Base-by-base conservation (phyloP, 352 stramenopile genomes). In the Salisapilia sapeloensis region DNA sequence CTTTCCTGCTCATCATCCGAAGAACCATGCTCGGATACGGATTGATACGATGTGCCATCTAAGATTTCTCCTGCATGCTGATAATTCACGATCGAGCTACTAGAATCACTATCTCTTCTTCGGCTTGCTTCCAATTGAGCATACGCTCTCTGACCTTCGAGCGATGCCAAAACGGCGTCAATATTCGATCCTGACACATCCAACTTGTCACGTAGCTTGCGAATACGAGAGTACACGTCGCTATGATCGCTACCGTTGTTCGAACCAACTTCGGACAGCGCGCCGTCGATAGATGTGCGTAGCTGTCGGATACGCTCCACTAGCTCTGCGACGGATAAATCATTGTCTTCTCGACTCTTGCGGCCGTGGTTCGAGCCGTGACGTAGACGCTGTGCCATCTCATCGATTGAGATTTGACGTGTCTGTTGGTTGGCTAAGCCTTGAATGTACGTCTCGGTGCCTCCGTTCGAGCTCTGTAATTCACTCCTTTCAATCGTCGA, bases 181-280 rank as follows among this genome's bases (percentile, higher is more conserved):
- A 75, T 58, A 12, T 75, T 57, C 1, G 42, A 50, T 35, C 57
- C 46, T 11, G 60, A 67, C 9, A 57, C 31, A 41, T 71, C 60
- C 13, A 75, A 33, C 7, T 51, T 63, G 23, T 67, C 54, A 19
- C 57, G 51, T 24, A 75, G 62, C 44, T 60, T 51, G 29, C 60
- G 44, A 29, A 75, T 67, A 6, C 46, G 53, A 7, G 69, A 56
- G 31, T 69, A 66, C 20, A 66, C 53, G 16, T 60, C 53, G 21
- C 37, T 40, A n/a, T 19, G 25, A 9, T 41, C 47, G 8, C 40
- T 54, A 23, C 51, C 44, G 1, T 56, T 48, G 26, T 61, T 36
- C 6, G 16, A 13, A 26, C 31, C n/a, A n/a, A n/a, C n/a, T n/a
- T n/a, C n/a, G n/a, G n/a, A n/a, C n/a, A n/a, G 4, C 13, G 4